These are phyloP conservation scores for Talaromyces amestolkiae DNA, from an alignment of 2,329 filamentous ascomycete species.

Conservation along the genomic window DNA sequence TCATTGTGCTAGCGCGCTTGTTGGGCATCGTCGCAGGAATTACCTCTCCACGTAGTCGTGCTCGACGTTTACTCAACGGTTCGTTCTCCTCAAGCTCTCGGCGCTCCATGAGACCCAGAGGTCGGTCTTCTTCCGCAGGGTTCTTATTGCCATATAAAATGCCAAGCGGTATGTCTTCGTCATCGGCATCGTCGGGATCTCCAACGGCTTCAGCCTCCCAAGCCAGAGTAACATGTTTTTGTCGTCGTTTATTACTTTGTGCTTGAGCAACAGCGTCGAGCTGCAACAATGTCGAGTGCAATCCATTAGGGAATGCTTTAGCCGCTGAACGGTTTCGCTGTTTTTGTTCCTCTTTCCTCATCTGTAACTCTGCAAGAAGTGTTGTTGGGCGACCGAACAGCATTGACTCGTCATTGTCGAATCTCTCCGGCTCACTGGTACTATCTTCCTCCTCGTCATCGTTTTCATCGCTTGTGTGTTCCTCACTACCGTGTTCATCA, in stretches of 20 bases:
- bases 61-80: conserved; percentile 73
- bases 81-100: conserved; percentile 90
- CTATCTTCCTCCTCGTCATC: conserved; percentile 36
- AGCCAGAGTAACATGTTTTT: conserved; percentile 77
- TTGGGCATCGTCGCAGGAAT: conserved; percentile 27
- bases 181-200: conserved; percentile 54
- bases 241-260: conserved; percentile 67
- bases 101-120: conserved; percentile 57
- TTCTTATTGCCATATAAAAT: conserved; percentile 64
- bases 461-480: conserved; percentile 21
- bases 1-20: conserved; percentile 36
- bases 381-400: conserved; percentile 79
- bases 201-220: conserved; percentile 66
- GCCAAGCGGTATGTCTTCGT: conserved; percentile 85
- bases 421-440: conserved; percentile 47
- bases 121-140: conserved; percentile 32
- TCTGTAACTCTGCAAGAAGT: conserved; percentile 83
- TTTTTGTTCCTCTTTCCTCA: conserved; percentile 86
- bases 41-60: conserved; percentile 65
- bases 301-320: conserved; percentile 66
- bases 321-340: conserved; percentile 69
- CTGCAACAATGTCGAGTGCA: conserved; percentile 86
- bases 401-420: conserved; percentile 42
- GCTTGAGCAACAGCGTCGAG: conserved; percentile 87
- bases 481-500: conserved; percentile 19